Evolutionary conservation across 768 basidiomycete genomes (phyloP), one percentile per base, ranked within the genome.

Genomic region (Galerina sulciceps): DNA sequence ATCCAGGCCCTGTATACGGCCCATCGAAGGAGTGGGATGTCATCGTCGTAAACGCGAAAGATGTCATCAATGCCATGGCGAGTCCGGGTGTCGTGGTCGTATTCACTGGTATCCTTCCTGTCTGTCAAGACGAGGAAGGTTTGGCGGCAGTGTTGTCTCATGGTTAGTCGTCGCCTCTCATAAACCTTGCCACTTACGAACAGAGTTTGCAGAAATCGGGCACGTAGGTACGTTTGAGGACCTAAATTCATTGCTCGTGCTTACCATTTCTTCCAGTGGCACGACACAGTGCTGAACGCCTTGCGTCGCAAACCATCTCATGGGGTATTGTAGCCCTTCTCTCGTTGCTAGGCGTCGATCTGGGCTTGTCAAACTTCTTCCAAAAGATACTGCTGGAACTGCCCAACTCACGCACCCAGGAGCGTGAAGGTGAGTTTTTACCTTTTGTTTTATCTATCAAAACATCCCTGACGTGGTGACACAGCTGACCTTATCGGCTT

Each of bases 401-500:
- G 2, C 96, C 96, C 0, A 93, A 97, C 71, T 93, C 91, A 0
- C 78, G 96, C 51, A 85, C 75, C 17, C 85, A 90, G 46, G 96
- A 99, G 71, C 76, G 81, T 3, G 95, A 98, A 82, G 91, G 91
- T 86, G 34, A 53, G 67, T 38, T 22, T 40, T 14, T 14, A 51
- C 10, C 23, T 50, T 2, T 13, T 36, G 20, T 11, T 15, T 48
- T 14, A 18, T 53, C 18, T 6, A 36, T 10, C 53, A 35, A 18
- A 36, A 1, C 11, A 4, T 31, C 23, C 9, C 13, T 49, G 35
- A 20, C 43, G 40, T 58, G 17, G 35, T 41, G 18, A 35, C 14
- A 62, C n/a, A 93, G 96, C 96, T 37, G 96, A 98, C 69, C 80
- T 85, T 26, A 89, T 99, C 50, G 96, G 96, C 8, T 71, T 98